A percentile compares a stretch with the other conserved stretches of the same genome.
phyloP scores from a whole-genome alignment of 768 basidiomycete genomes.

The Kwoniella bestiolae region DNA sequence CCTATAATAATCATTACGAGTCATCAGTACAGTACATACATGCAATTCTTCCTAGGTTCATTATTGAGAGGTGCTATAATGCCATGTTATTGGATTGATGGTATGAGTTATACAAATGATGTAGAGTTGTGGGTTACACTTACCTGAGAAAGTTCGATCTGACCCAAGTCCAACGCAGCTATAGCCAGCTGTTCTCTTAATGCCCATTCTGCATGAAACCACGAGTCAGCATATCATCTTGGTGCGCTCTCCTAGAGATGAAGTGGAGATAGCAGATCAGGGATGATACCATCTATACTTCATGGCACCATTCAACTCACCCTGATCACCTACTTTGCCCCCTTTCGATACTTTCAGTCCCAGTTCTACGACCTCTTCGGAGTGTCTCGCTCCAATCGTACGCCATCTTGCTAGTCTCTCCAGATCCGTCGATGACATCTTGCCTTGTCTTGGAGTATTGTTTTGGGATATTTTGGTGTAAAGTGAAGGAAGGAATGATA shows the following conservation, averaged over 20 bases:
- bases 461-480: neutral
- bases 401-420: constrained; percentile 49
- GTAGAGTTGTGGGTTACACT: constrained; percentile 11
- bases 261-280: too few species aligned
- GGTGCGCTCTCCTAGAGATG: too few species aligned
- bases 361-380: constrained; percentile 49
- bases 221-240: neutral
- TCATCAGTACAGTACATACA: too few species aligned
- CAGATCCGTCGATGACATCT: constrained; percentile 14
- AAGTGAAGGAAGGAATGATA: neutral
- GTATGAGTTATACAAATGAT: neutral
- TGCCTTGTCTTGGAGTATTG: neutral
- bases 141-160: constrained; percentile 41
- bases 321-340: constrained; percentile 39
- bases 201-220: constrained; percentile 50
- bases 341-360: constrained; percentile 35
- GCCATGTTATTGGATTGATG: neutral
- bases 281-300: too few species aligned
- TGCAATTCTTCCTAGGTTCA: too few species aligned
- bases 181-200: constrained; percentile 56
- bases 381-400: constrained; percentile 49
- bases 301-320: too few species aligned
- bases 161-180: constrained; percentile 53
- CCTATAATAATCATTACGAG: constrained; percentile 25
- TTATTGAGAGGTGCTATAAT: neutral